phyloP scores from a whole-genome alignment of 2,329 filamentous ascomycete species.

The Delphinella strobiligena region DNA sequence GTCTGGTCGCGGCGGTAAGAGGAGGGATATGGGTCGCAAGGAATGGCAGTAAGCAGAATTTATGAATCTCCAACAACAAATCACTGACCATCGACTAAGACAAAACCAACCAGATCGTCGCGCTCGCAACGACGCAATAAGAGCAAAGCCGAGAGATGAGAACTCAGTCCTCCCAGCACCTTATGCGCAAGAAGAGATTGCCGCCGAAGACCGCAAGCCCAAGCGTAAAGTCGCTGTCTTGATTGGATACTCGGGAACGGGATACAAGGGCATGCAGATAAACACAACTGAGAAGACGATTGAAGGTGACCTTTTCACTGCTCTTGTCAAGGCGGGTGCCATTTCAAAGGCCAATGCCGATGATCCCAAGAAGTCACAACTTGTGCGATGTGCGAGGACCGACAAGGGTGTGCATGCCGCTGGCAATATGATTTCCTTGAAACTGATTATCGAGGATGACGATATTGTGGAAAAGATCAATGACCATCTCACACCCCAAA shows the following conservation, averaged over 20 bases:
- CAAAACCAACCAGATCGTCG: conserved; percentile 35
- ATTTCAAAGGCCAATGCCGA: conserved; percentile 96
- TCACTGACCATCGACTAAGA: conserved; percentile 30
- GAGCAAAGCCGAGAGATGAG: conserved; percentile 28
- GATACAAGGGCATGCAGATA: conserved; percentile 96
- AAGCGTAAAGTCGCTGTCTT: conserved; percentile 95
- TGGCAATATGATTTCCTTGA: conserved; percentile 87
- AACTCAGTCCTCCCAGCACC: conserved; percentile 43
- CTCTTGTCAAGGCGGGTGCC: conserved; percentile 80
- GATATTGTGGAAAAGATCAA: conserved; percentile 90
- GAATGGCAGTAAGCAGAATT: conserved; percentile 47
- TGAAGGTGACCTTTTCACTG: conserved; percentile 86
- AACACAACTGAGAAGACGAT: conserved; percentile 62
- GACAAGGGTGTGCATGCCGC: conserved; percentile 97
- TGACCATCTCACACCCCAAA: conserved; percentile 69
- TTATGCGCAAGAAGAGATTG: conserved; percentile 71
- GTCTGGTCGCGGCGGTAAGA: conserved; percentile 36
- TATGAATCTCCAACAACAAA: conserved; percentile 10
- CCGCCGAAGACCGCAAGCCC: conserved; percentile 70
- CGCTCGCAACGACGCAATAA: conserved; percentile 29
- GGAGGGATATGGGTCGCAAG: conserved; percentile 52
- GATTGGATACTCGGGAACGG: conserved; percentile 90
- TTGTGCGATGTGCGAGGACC: conserved; percentile 87
- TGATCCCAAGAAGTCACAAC: conserved; percentile 89
- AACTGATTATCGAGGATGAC: conserved; percentile 86